Base-by-base conservation (phyloP, 495 filamentous ascomycete species). In the Lasiosphaeriaceae sp. region DNA sequence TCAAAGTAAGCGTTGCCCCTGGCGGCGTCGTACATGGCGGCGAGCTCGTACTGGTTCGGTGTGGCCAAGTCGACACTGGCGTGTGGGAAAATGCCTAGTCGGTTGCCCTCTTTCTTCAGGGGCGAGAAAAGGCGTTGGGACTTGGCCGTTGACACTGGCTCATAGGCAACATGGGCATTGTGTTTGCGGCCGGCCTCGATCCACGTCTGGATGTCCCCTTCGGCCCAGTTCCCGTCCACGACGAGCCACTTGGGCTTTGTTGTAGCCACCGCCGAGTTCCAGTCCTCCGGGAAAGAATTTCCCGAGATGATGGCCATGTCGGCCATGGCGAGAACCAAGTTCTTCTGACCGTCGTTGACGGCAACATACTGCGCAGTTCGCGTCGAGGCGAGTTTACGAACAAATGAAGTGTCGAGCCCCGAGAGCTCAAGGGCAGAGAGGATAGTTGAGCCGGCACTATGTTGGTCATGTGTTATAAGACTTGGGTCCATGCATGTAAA, bases 291-390 rank as follows among this genome's bases (percentile, higher is more conserved):
- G 63, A 77, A 78, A 3, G 68, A 70, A 41, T 77, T 70, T 6
- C 59, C 70, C 50, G 90, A 84, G 57, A 96, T 78, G 65, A 98
- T 94, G 50, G 74, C 77, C 90, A 97, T 96, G 67, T 98, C 94
- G 17, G 94, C 90, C 88, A 96, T 95, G 50, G 90, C 92, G 45
- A 96, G 66, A 2, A 89, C 77, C 11, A 98, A 80, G 55, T 91
- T 86, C 63, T 92, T 94, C 23, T 87, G 81, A 2, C 73, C 74
- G 66, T 93, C 89, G 70, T 97, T 98, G 63, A 97, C 76, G 17
- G 92, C 86, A 2, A 97, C 82, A 66, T 98, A 98, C 66, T 96
- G 90, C 6, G 92, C 90, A 2, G 94, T 98, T 76, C 67, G 55
- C 63, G 66, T 11, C 75, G n/a, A n/a, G n/a, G n/a, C 71, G 8